Percentiles rank a stretch among this genome's conserved stretches.
These are phyloP conservation scores for Scutellaria baicalensis DNA, from an alignment of 257 asterid species.

Conservation along the genomic window DNA sequence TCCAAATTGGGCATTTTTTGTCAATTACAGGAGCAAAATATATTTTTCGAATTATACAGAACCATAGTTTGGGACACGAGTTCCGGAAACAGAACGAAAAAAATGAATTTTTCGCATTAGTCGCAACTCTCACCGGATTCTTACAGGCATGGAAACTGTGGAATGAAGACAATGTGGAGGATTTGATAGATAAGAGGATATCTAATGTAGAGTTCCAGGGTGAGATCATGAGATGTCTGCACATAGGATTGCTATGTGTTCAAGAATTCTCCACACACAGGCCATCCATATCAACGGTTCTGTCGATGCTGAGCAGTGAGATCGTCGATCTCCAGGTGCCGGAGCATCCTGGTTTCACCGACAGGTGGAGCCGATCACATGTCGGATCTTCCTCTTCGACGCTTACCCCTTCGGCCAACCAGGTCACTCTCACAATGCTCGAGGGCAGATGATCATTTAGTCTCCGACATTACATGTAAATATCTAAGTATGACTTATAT, in stretches of 20 bases:
- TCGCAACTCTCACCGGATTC: neutral
- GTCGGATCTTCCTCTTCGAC: conserved; percentile 11
- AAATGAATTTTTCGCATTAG: neutral
- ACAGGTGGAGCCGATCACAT: conserved; percentile 15
- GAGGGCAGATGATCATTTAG: conserved; percentile 14
- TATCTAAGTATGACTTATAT: neutral
- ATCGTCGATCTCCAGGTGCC: conserved; percentile 22
- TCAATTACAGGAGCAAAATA: no score
- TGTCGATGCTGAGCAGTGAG: conserved; percentile 38
- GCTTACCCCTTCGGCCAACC: conserved; percentile 2
- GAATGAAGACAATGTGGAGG: conserved; percentile 20
- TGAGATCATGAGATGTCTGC: conserved; percentile 23
- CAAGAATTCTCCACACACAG: conserved; percentile 21
- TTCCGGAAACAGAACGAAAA: no score
- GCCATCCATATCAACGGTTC: conserved; percentile 20
- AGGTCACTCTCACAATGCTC: conserved; percentile 9
- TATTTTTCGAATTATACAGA: no score
- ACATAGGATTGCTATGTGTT: conserved; percentile 31
- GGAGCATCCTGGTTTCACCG: conserved; percentile 24
- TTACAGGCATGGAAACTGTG: conserved; percentile 33
- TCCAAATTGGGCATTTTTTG: no score
- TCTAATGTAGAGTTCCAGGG: neutral
- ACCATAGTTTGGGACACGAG: no score
- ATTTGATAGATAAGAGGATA: conserved; percentile 20
- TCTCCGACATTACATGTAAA: neutral